Evolutionary conservation across 208 protist genomes (phyloP), one percentile per base, ranked within the genome.

Genomic region (Leishmania mexicana): DNA sequence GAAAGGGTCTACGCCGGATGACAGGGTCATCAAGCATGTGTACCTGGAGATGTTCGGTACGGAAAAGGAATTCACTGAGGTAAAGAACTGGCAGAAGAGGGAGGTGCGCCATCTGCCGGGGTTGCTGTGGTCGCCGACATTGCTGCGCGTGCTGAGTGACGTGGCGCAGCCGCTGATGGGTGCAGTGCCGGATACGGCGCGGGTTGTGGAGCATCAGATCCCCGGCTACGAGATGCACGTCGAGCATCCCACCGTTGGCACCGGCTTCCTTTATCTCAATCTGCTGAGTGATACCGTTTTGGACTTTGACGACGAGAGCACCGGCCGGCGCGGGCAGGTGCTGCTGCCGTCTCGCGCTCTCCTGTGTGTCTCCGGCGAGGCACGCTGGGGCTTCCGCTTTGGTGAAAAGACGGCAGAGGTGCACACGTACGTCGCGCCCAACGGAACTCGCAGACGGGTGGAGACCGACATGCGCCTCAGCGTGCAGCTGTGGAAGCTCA

Each of bases 181-280:
- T 57, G 40, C 53, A 0, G 78, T 93, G 72, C 92, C 92, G 0
- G 93, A 97, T 86, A 96, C 89, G 3, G 95, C 89, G n/a, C 92
- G 95, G 15, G 90, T 97, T 2, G 92, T 97, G 2, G 95, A 97
- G 82, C 93, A 97, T 78, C 85, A 91, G 51, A 68, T 95, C 31
- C 90, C 95, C 0, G 95, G 95, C 19, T 97, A 97, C 45, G 95
- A 97, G 75, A 91, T 96, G 87, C 95, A 97, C 75, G 84, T 90
- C 8, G 93, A 97, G 84, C 93, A 95, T 81, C 95, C 95, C 17
- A 96, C 91, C 21, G 90, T 96, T 21, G 95, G 95, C 65, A 87
- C 85, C n/a, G 78, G 76, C 11, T 97, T 96, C 68, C 75, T 96
- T 15, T 96, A 96, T 57, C 72, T 97, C 24, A 96, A 95, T 62